Base-by-base conservation (phyloP, 164 flowering plant species). In the Pachysandra terminalis region DNA sequence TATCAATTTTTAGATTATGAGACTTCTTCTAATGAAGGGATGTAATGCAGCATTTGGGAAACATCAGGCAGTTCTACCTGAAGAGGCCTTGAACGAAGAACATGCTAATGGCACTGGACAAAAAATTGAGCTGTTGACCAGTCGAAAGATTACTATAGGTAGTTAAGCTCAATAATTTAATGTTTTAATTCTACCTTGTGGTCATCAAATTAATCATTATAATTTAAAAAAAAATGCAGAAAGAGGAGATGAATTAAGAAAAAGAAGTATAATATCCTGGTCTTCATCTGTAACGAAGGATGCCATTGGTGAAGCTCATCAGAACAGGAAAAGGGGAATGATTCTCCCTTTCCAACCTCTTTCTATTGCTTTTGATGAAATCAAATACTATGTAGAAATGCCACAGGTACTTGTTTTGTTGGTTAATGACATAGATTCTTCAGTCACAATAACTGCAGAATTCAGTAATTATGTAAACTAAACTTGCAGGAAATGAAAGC, bases 401-500 rank as follows among this genome's bases (percentile, higher is more conserved):
- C 89, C 89, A 22, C 68, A 63, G 82, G 89, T 85, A 72, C 64
- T 14, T 32, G 22, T 9, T 14, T 3, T 19, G 14, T 26, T 37
- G 22, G 2, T 19, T 45, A 2, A 45, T 10, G 4, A 45, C 37
- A 32, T 32, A 32, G 3, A 32, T 32, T 32, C 17, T 45, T 1
- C 51, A 3, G 14, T 45, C 51, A 3, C 10, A 2, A 45, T 13
- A 15, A 15, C 14, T 10, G 14, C 16, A 45, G 4, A 3, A 1
- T 45, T 5, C 51, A 45, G 2, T 1, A 45, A 45, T 45, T 5
- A 15, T 45, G 1, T 45, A 5, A 45, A 45, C 10, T 19, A 15
- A 68, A 63, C 32, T 26, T 70, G 37, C 74, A 87, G 91, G 88
- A 83, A 79, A 87, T 87, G 91, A 87, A 74, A 75, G 65, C 61